phyloP scores from a whole-genome alignment of 371 early-diverging fungal species.

The Mucor plumbeus region DNA sequence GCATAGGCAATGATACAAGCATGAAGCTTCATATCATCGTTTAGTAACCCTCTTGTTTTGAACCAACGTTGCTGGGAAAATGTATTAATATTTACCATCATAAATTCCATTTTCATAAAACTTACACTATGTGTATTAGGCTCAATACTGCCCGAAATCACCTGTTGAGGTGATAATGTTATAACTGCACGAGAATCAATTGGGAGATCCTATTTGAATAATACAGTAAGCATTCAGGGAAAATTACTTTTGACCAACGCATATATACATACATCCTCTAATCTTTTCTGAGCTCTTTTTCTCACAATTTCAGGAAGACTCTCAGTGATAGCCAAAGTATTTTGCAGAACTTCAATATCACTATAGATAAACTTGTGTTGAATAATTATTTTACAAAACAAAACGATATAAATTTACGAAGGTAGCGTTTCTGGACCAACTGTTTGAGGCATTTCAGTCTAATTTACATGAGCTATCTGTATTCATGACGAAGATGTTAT shows the following conservation, averaged over 20 bases:
- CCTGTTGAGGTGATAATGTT: slow-evolving; percentile 10
- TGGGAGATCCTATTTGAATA: slow-evolving; percentile 26
- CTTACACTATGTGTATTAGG: slow-evolving; percentile 18
- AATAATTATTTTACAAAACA: neutral
- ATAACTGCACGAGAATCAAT: slow-evolving; percentile 44
- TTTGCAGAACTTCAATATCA: slow-evolving; percentile 40
- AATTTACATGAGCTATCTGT: neutral
- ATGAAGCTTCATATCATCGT: slow-evolving; percentile 73
- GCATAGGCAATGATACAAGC: slow-evolving; percentile 60
- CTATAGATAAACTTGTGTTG: slow-evolving; percentile 13
- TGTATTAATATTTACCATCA: no score
- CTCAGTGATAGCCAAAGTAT: slow-evolving; percentile 37
- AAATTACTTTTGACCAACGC: no score
- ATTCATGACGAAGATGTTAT: neutral
- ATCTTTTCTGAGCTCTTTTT: slow-evolving; percentile 33
- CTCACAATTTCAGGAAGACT: slow-evolving; percentile 43
- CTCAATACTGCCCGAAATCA: slow-evolving; percentile 16
- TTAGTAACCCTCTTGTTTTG: slow-evolving; percentile 65
- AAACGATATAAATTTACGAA: slow-evolving; percentile 29
- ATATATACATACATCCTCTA: slow-evolving; percentile 31
- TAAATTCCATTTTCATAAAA: neutral
- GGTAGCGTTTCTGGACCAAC: slow-evolving; percentile 34
- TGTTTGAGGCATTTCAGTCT: slow-evolving; percentile 40
- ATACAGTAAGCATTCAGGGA: no score
- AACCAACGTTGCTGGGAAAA: slow-evolving; percentile 66